Percentiles rank a stretch among this genome's conserved stretches.
phyloP scores from a whole-genome alignment of 1,139 yeast species.

The Hemisphaericaspora subhashii region DNA sequence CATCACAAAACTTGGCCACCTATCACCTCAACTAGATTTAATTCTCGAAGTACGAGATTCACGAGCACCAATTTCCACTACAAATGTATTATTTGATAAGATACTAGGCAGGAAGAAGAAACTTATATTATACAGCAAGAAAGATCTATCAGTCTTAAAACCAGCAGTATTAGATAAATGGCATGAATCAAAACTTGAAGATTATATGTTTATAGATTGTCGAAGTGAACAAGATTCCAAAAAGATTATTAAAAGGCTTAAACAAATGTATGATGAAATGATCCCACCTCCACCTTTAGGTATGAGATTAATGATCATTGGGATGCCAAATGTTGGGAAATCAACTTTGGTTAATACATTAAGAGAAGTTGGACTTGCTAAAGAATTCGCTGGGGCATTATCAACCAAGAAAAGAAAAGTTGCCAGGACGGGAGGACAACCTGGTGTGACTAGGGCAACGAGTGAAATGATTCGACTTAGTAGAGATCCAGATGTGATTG shows the following conservation, averaged over 20 bases:
- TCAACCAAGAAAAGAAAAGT: slow-evolving; percentile 57
- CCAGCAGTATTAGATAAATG: slow-evolving; percentile 44
- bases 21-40: slow-evolving; percentile 79
- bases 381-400: slow-evolving; percentile 15
- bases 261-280: slow-evolving; percentile 43
- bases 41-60: slow-evolving; percentile 85
- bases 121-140: slow-evolving; percentile 67
- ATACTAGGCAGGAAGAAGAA: slow-evolving; percentile 60
- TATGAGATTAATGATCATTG: slow-evolving; percentile 70
- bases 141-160: slow-evolving; percentile 47
- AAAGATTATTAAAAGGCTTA: slow-evolving; percentile 50
- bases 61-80: slow-evolving; percentile 83
- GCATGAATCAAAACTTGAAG: slow-evolving; percentile 53
- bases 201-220: slow-evolving; percentile 62
- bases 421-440: slow-evolving; percentile 82
- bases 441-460: slow-evolving; percentile 85
- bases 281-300: slow-evolving; percentile 82
- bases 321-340: slow-evolving; percentile 98
- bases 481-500: slow-evolving; percentile 62
- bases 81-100: slow-evolving; percentile 77
- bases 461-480: slow-evolving; percentile 72
- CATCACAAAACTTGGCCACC: slow-evolving; percentile 61
- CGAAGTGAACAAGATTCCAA: slow-evolving; percentile 52
- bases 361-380: slow-evolving; percentile 50
- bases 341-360: slow-evolving; percentile 83